Conservation (phyloP, 2,329 filamentous ascomycete species). For the Arthrocladium fulminans region DNA sequence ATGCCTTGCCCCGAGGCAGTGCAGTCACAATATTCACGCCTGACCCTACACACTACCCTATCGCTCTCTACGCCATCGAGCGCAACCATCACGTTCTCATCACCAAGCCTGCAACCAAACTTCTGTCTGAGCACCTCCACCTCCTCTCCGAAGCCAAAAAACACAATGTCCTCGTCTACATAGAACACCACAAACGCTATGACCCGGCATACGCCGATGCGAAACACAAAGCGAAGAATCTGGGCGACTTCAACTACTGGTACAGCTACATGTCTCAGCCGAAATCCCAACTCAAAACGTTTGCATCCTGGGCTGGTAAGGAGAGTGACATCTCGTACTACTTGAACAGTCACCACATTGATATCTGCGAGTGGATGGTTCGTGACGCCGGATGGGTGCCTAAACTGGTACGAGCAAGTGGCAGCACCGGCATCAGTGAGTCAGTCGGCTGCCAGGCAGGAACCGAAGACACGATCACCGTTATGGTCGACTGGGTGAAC, state of each 20-base stretch:
- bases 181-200: slow-evolving; percentile 95
- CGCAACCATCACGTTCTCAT: slow-evolving; percentile 81
- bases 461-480: slow-evolving; percentile 88
- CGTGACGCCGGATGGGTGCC: slow-evolving; percentile 68
- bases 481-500: slow-evolving; percentile 74
- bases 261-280: slow-evolving; percentile 95
- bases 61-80: slow-evolving; percentile 85
- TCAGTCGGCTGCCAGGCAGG: slow-evolving; percentile 66
- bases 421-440: slow-evolving; percentile 68
- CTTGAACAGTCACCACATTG: slow-evolving; percentile 88
- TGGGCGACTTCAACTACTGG: slow-evolving; percentile 97
- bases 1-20: slow-evolving; percentile 65
- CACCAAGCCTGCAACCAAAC: slow-evolving; percentile 88
- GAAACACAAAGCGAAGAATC: slow-evolving; percentile 52
- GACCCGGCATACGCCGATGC: slow-evolving; percentile 90
- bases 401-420: slow-evolving; percentile 69
- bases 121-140: slow-evolving; percentile 66
- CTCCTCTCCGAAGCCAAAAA: slow-evolving; percentile 64
- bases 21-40: slow-evolving; percentile 96
- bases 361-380: slow-evolving; percentile 89
- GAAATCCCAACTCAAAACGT: slow-evolving; percentile 84
- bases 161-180: slow-evolving; percentile 76
- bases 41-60: slow-evolving; percentile 84
- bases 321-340: slow-evolving; percentile 95
- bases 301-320: slow-evolving; percentile 86